These are phyloP conservation scores for Saussurea involucrata DNA, from an alignment of 129 eudicot genomes.

Conservation along the genomic window DNA sequence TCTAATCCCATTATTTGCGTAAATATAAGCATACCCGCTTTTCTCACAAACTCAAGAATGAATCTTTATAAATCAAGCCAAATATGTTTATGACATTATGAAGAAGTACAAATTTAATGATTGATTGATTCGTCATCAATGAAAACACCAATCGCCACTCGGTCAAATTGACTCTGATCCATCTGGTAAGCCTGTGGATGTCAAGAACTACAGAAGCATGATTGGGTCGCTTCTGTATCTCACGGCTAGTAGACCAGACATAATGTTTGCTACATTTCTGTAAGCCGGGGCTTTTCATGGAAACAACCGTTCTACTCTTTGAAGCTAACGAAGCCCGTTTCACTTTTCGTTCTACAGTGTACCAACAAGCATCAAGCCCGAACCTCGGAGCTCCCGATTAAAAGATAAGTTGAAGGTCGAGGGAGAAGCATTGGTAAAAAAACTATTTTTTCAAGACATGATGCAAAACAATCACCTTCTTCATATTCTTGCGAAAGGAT, in stretches of 20 bases:
- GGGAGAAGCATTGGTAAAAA: constrained; percentile 78
- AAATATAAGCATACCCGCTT: background rate
- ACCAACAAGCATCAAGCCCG: constrained; percentile 48
- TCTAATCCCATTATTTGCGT: background rate
- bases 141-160: no score
- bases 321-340: constrained; percentile 7
- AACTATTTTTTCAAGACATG: constrained; percentile 67
- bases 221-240: no score
- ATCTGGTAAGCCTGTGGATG: no score
- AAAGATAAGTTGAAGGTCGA: constrained; percentile 76
- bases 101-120: no score
- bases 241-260: no score
- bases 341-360: constrained; percentile 39
- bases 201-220: no score
- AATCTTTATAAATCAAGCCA: no score
- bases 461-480: constrained; percentile 62
- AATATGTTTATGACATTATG: no score
- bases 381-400: constrained; percentile 81
- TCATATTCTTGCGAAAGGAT: constrained; percentile 69
- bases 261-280: no score
- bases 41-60: background rate
- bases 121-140: no score
- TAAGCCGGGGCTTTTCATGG: background rate
- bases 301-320: background rate
- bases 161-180: no score